Evolutionary conservation across 2,329 filamentous ascomycete genomes (phyloP).

Genomic region (Calonectria henricotiae): DNA sequence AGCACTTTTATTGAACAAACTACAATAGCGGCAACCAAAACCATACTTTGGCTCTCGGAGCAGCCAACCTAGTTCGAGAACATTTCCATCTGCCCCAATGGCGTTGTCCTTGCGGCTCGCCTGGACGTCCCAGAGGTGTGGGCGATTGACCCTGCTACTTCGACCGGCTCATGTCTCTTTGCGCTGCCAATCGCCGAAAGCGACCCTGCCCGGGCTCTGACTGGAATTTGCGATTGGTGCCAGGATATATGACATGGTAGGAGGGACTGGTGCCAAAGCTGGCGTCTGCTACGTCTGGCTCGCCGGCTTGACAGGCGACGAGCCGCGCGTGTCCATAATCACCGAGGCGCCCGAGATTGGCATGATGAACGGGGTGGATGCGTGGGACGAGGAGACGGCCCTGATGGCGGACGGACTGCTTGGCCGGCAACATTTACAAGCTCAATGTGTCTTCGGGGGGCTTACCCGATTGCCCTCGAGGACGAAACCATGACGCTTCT

Average conservation of each 20-base stretch:
- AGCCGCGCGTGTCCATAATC: constrained; percentile 29
- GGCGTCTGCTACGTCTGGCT: constrained; percentile 44
- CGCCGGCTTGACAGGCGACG: constrained; percentile 38
- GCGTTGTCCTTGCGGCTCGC: constrained; percentile 43
- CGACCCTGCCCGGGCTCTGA: constrained; percentile 36
- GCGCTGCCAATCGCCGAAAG: constrained; percentile 30
- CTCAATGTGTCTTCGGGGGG: constrained; percentile 37
- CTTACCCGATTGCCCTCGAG: constrained; percentile 38
- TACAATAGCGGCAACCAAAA: constrained; percentile 35
- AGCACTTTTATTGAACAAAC: background rate
- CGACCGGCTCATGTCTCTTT: constrained; percentile 36
- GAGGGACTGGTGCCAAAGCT: constrained; percentile 30
- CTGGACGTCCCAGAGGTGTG: constrained; percentile 46
- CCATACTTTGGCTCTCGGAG: constrained; percentile 42
- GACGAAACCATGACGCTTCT: constrained; percentile 43
- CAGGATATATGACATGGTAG: constrained; percentile 40
- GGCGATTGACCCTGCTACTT: constrained; percentile 40
- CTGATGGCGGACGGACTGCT: constrained; percentile 46
- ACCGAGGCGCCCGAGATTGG: constrained; percentile 29
- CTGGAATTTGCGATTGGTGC: constrained; percentile 45
- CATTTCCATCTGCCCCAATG: constrained; percentile 40
- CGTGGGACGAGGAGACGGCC: constrained; percentile 43
- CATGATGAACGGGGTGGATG: constrained; percentile 46
- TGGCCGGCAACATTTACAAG: constrained; percentile 45
- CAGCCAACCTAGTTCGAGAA: constrained; percentile 49